phyloP scores from a whole-genome alignment of 1,284 basidiomycete genomes.

The Ceratobasidium papillatum region DNA sequence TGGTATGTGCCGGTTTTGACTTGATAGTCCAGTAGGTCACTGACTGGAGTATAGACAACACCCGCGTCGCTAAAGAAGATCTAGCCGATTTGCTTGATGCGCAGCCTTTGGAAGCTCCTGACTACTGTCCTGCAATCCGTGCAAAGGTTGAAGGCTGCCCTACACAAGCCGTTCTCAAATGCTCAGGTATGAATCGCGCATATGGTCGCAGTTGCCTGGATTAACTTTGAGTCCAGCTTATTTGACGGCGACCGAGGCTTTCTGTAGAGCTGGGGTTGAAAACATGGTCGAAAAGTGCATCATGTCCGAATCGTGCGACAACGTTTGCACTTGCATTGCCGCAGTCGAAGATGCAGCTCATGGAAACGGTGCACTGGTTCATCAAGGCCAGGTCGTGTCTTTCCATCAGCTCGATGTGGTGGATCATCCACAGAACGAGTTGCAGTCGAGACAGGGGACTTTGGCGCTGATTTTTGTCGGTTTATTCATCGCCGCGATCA shows the following conservation, averaged over 20 bases:
- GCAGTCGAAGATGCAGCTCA: neutral
- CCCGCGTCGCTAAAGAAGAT: too few relatives aligned
- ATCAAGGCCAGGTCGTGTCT: neutral
- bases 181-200: neutral
- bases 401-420: neutral
- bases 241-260: neutral
- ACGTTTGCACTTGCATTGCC: neutral
- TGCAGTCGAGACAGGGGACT: neutral
- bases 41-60: too few relatives aligned
- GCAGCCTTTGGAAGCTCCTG: neutral
- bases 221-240: neutral
- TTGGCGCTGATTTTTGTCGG: too few relatives aligned
- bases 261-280: neutral
- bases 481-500: neutral
- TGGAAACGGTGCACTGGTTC: neutral
- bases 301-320: slow-evolving; percentile 6
- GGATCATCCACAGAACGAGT: neutral
- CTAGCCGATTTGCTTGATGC: too few relatives aligned
- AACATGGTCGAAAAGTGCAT: slow-evolving; percentile 12
- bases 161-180: neutral
- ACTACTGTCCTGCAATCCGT: neutral
- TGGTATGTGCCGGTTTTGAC: too few relatives aligned
- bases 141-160: neutral
- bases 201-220: too few relatives aligned
- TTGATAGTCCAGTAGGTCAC: too few relatives aligned